phyloP scores from a whole-genome alignment of 1,284 basidiomycete species.

The Ustilago sp. region DNA sequence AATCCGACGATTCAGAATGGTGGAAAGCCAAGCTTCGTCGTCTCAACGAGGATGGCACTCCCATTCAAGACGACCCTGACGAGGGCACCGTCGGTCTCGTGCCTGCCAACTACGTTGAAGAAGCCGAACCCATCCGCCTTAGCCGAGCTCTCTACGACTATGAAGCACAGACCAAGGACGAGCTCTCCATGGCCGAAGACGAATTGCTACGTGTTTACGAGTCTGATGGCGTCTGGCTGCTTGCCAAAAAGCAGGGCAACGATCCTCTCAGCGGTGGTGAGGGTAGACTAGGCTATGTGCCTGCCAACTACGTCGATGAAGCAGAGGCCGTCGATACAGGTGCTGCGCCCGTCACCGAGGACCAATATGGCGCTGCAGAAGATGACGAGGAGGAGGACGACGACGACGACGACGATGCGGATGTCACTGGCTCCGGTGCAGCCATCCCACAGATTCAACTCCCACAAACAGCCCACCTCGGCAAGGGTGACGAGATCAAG shows the following conservation, averaged over 20 bases:
- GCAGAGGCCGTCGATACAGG: constrained; percentile 59
- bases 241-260: constrained; percentile 65
- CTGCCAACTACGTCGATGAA: constrained; percentile 68
- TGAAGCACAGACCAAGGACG: constrained; percentile 64
- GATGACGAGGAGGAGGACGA: constrained; percentile 46
- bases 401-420: constrained; percentile 46
- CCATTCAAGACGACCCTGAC: constrained; percentile 39
- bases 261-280: constrained; percentile 54
- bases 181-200: constrained; percentile 64
- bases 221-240: constrained; percentile 63
- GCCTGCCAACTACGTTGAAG: constrained; percentile 68
- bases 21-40: constrained; percentile 65
- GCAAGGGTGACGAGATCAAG: constrained; percentile 66
- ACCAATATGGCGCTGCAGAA: constrained; percentile 24
- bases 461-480: constrained; percentile 37
- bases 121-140: constrained; percentile 60
- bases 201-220: constrained; percentile 65
- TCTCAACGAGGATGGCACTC: constrained; percentile 42
- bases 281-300: constrained; percentile 62
- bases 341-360: constrained; percentile 45
- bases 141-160: constrained; percentile 68
- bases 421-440: constrained; percentile 23
- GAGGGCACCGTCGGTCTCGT: constrained; percentile 61
- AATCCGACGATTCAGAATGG: constrained; percentile 67
- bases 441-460: constrained; percentile 54